Conservation (phyloP, 768 basidiomycete species). For the Piloderma croceum region DNA sequence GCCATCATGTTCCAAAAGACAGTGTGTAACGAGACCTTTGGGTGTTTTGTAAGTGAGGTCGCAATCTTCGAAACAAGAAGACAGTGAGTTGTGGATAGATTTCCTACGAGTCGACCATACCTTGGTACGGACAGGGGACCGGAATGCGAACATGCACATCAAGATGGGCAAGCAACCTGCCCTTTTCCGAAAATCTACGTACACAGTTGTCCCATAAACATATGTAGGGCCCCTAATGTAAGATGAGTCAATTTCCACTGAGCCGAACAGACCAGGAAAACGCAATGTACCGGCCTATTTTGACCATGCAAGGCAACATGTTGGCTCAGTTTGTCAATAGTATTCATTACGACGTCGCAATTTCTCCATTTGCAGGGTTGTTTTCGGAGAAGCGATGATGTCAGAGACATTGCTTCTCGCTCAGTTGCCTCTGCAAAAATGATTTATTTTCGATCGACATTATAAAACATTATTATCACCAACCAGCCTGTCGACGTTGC, state of each 20-base stretch:
- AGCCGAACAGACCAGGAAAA: conserved; percentile 5
- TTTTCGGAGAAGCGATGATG: conserved; percentile 43
- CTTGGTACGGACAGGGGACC: conserved; percentile 45
- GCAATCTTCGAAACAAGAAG: conserved; percentile 40
- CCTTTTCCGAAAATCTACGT: conserved; percentile 31
- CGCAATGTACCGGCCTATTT: conserved; percentile 18
- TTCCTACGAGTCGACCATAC: too few species aligned
- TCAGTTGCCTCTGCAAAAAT: conserved; percentile 37
- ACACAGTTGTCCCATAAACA: conserved; percentile 59
- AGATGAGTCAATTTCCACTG: conserved; percentile 5
- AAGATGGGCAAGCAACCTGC: conserved; percentile 43
- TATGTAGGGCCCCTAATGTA: conserved; percentile 30
- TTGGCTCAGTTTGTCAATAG: conserved; percentile 38
- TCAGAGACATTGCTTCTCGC: conserved; percentile 39
- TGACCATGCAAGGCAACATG: conserved; percentile 42
- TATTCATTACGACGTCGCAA: conserved; percentile 53
- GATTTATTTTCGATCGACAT: conserved; percentile 15
- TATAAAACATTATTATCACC: too few species aligned
- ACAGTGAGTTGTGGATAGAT: neutral
- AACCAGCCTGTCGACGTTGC: too few species aligned
- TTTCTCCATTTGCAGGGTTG: conserved; percentile 53
- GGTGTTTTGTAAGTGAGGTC: conserved; percentile 41
- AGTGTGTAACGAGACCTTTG: conserved; percentile 46
- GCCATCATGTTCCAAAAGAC: conserved; percentile 35
- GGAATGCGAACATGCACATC: conserved; percentile 43